These are phyloP conservation scores for Moniliella sp. DNA, from an alignment of 1,284 basidiomycete species.

Conservation along the genomic window DNA sequence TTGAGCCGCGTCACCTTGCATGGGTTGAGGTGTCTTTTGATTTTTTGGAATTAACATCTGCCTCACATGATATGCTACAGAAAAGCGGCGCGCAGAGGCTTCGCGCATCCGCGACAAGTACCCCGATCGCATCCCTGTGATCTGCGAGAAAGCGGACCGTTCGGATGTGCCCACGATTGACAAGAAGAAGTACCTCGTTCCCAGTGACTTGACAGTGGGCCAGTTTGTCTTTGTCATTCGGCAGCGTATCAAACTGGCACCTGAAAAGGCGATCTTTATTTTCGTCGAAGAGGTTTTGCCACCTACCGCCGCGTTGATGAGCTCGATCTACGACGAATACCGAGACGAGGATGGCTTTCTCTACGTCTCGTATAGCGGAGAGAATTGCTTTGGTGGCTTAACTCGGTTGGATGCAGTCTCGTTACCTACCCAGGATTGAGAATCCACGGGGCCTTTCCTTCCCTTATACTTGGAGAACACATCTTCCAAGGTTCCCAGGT, in stretches of 20 bases:
- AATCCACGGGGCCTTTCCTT: too few species aligned
- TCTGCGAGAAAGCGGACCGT: conserved; percentile 97
- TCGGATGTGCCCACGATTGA: conserved; percentile 97
- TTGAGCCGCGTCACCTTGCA: too few species aligned
- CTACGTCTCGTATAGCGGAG: conserved; percentile 8
- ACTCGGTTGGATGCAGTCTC: too few species aligned
- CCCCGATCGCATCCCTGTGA: conserved; percentile 56
- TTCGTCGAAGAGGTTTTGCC: conserved; percentile 71
- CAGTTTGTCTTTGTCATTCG: conserved; percentile 98
- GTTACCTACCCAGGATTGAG: too few species aligned
- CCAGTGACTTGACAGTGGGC: conserved; percentile 82
- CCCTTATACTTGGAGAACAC: too few species aligned
- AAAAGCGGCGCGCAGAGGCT: conserved; percentile 93
- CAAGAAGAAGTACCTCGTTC: conserved; percentile 99
- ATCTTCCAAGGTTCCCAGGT: too few species aligned
- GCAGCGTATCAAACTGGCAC: conserved; percentile 97
- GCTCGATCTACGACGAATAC: conserved; percentile 96
- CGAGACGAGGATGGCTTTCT: conserved; percentile 32
- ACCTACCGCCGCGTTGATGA: conserved; percentile 96
- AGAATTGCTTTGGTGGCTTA: too few species aligned
- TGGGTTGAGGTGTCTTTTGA: too few species aligned
- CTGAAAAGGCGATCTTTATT: conserved; percentile 61
- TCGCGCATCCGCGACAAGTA: conserved; percentile 93
- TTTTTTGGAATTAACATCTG: too few species aligned
- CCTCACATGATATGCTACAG: too few species aligned